A percentile compares a stretch with the other conserved stretches of the same genome.
These are phyloP conservation scores for Coniochaeta sp. DNA, from an alignment of 2,329 filamentous ascomycete genomes.

Conservation along the genomic window DNA sequence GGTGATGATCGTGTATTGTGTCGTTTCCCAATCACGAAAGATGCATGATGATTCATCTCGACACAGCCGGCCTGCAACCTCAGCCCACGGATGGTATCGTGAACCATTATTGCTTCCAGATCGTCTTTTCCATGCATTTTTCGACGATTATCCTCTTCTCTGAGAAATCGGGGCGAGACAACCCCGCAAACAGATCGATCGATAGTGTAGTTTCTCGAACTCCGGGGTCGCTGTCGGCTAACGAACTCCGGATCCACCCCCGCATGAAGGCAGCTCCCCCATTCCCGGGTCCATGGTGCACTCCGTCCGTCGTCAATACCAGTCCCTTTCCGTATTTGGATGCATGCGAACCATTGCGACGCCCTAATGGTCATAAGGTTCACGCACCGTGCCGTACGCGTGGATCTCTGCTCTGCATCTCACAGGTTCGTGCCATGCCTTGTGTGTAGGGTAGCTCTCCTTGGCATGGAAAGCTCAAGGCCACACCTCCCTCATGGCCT, in stretches of 20 bases:
- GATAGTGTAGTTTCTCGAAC: neutral
- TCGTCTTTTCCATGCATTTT: neutral
- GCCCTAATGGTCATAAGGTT: neutral
- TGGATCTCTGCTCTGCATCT: no score
- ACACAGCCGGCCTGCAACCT: neutral
- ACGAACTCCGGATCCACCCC: neutral
- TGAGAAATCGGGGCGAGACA: neutral
- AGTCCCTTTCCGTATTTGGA: no score
- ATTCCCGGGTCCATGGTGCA: neutral
- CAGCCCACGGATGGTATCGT: no score
- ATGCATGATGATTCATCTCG: neutral
- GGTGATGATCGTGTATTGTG: no score
- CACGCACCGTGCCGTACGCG: neutral
- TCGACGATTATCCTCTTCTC: neutral
- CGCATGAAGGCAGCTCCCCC: constrained; percentile 1
- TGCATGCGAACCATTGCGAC: no score
- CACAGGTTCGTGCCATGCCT: no score
- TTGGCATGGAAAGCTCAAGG: neutral
- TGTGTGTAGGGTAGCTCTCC: no score
- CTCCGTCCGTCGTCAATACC: neutral
- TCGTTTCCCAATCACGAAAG: neutral
- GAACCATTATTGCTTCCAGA: no score
- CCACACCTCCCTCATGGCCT: constrained; percentile 30
- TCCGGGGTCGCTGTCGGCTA: neutral
- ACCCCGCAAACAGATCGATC: neutral